Base-by-base conservation (phyloP, 164 flowering plant genomes). In the Vitis rotundifolia region DNA sequence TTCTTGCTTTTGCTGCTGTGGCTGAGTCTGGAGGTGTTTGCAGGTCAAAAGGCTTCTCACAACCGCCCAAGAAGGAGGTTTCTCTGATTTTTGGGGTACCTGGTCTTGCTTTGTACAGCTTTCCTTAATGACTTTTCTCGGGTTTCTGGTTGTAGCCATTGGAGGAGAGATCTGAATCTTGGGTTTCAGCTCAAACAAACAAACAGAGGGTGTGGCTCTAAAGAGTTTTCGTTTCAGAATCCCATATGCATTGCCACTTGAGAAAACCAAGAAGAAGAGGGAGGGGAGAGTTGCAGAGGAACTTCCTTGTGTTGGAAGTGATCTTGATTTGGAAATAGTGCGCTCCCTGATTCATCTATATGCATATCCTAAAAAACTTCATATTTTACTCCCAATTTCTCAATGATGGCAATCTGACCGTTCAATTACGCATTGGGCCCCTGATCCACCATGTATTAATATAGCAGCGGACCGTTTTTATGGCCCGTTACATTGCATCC, bases 51-150 rank as follows among this genome's bases (percentile, higher is more conserved):
- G 59, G 75, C 84, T 86, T 75, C 85, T 87, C 12, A 93, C 73
- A 51, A 77, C 81, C 18, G 85, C 80, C 98, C 98, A 93, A 64
- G 92, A 86, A 31, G 88, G 84, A 19, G 84, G 76, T 44, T 77
- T 76, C 57, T 87, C 83, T 19, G 81, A 15, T 69, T 79, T 82
- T 10, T 56, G 68, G 14, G 78, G 53, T 16, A 54, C 59, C 11
- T 75, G 73, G 62, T 66, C 74, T 16, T 80, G 72, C 28, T 70
- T 72, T 66, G 72, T 77, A 69, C 61, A 72, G 49, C 5, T 76
- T 75, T 85, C 72, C 71, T 76, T 83, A 59, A 59, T 70, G 70
- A 81, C 70, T 71, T 76, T 86, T 67, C 71, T 74, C 22, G 73
- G 81, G 59, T 63, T 71, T 73, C 61, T 84, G 66, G 82, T 77